Evolutionary conservation across 2,329 filamentous ascomycete genomes (phyloP).

Genomic region (Coniochaeta prunicola): DNA sequence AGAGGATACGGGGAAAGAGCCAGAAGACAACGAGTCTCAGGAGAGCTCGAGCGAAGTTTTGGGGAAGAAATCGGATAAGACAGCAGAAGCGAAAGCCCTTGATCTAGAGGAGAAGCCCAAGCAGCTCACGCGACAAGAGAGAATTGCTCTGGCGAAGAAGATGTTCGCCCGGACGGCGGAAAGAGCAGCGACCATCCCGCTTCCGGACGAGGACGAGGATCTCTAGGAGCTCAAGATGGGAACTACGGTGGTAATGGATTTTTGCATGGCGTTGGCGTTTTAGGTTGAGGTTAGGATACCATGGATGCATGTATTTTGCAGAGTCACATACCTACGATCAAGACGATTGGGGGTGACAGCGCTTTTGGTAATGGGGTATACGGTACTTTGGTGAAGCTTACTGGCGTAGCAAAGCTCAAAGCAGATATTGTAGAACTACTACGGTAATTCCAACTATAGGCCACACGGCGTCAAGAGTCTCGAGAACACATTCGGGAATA

Average conservation of each 20-base stretch:
- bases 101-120: background rate
- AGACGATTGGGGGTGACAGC: too few species aligned
- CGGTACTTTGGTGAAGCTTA: background rate
- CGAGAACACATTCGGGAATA: too few species aligned
- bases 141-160: background rate
- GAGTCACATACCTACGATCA: background rate
- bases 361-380: too few species aligned
- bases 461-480: too few species aligned
- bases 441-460: too few species aligned
- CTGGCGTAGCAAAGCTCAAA: too few species aligned
- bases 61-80: background rate
- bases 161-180: background rate
- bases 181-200: background rate
- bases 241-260: slow-evolving; percentile 1
- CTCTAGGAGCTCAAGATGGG: background rate
- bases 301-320: background rate
- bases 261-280: slow-evolving; percentile 22
- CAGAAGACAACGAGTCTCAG: background rate
- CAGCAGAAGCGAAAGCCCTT: background rate
- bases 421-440: too few species aligned
- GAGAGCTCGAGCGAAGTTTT: background rate
- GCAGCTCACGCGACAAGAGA: background rate
- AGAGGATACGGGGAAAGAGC: background rate
- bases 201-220: slow-evolving; percentile 11
- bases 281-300: slow-evolving; percentile 4